Conservation (phyloP, 1,284 basidiomycete genomes). For the Rugosomyces carneus region DNA sequence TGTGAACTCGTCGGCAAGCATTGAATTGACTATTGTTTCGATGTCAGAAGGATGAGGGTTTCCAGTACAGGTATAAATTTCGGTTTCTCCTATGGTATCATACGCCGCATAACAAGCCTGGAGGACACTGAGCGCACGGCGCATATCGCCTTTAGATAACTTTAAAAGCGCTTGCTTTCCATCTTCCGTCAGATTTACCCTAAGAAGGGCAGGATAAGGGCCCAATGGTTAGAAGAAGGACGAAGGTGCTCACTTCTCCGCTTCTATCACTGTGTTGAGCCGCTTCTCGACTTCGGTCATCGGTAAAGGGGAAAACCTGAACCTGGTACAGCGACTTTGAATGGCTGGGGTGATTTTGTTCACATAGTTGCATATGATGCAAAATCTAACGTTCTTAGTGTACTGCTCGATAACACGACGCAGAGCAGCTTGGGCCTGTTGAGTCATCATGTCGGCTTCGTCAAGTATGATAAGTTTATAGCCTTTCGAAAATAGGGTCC, state of each 20-base stretch:
- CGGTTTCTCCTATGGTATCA: slow-evolving; percentile 80
- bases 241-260: slow-evolving; percentile 64
- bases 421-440: slow-evolving; percentile 93
- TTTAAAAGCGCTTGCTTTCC: slow-evolving; percentile 89
- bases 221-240: neutral
- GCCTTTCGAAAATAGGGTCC: slow-evolving; percentile 85
- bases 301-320: slow-evolving; percentile 95
- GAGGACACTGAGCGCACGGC: slow-evolving; percentile 90
- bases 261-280: slow-evolving; percentile 74
- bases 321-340: slow-evolving; percentile 96
- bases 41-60: slow-evolving; percentile 94
- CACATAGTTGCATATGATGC: slow-evolving; percentile 99
- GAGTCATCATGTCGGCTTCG: slow-evolving; percentile 99
- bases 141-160: slow-evolving; percentile 96
- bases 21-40: slow-evolving; percentile 87
- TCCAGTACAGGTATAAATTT: slow-evolving; percentile 96
- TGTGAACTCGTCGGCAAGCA: slow-evolving; percentile 96
- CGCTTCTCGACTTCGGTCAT: slow-evolving; percentile 82
- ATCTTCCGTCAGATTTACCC: slow-evolving; percentile 82
- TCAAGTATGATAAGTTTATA: slow-evolving; percentile 98
- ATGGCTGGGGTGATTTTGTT: slow-evolving; percentile 99
- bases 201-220: slow-evolving; percentile 27
- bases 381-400: slow-evolving; percentile 97
- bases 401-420: slow-evolving; percentile 98
- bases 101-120: slow-evolving; percentile 99